Evolutionary conservation across 768 basidiomycete species (phyloP).

Genomic region (Multifurca ochricompacta): DNA sequence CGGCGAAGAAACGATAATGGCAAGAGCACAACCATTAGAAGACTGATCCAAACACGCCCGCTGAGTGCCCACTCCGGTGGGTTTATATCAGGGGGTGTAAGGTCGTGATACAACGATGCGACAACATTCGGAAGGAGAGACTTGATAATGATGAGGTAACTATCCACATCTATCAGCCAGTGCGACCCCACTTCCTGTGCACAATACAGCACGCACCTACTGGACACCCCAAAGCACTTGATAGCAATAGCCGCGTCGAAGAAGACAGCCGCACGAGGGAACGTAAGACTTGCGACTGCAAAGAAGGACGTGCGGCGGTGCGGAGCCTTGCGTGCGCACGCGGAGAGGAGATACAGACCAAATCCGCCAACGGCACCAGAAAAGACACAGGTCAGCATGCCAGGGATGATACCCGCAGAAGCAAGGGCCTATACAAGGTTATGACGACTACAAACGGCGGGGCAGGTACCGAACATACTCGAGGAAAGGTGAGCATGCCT

Average conservation of each 20-base stretch:
- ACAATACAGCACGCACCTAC: slow-evolving; percentile 49
- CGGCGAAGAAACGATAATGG: slow-evolving; percentile 80
- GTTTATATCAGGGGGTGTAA: slow-evolving; percentile 52
- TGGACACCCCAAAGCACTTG: slow-evolving; percentile 95
- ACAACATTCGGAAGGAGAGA: slow-evolving; percentile 90
- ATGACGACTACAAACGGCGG: background rate
- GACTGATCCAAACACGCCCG: slow-evolving; percentile 74
- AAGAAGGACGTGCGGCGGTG: slow-evolving; percentile 80
- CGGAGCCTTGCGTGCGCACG: slow-evolving; percentile 70
- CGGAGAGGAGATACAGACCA: slow-evolving; percentile 81
- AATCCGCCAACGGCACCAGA: slow-evolving; percentile 73
- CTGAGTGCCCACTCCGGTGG: slow-evolving; percentile 72
- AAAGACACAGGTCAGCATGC: slow-evolving; percentile 78
- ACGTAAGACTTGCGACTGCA: slow-evolving; percentile 75
- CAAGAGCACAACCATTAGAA: slow-evolving; percentile 68
- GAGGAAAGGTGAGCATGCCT: slow-evolving; percentile 87
- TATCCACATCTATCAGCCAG: slow-evolving; percentile 25
- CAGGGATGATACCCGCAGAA: slow-evolving; percentile 82
- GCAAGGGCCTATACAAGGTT: slow-evolving; percentile 63
- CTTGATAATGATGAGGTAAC: slow-evolving; percentile 89
- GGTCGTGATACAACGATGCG: slow-evolving; percentile 69
- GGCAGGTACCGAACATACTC: slow-evolving; percentile 39
- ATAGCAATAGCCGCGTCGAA: slow-evolving; percentile 93
- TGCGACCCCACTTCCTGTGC: background rate
- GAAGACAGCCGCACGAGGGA: slow-evolving; percentile 78